phyloP scores from a whole-genome alignment of 805 yeast species.

The Candida pseudofarinosa region DNA sequence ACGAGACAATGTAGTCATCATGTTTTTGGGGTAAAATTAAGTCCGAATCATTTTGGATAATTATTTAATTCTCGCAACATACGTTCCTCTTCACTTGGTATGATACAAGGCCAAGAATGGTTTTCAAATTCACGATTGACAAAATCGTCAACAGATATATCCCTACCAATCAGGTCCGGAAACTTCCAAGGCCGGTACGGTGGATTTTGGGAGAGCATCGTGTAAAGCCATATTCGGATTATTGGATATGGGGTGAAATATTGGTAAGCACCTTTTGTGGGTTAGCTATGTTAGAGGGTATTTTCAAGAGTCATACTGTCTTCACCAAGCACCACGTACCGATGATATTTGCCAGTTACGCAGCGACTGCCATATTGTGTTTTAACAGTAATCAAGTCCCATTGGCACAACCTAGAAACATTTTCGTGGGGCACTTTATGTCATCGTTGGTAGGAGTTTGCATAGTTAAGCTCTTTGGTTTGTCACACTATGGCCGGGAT shows the following conservation, averaged over 20 bases:
- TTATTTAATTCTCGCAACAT: too few species aligned
- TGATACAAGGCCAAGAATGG: too few species aligned
- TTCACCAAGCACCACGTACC: conserved; percentile 44
- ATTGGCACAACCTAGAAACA: conserved; percentile 61
- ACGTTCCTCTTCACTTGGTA: too few species aligned
- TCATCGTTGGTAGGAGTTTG: conserved; percentile 52
- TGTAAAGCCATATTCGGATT: conserved; percentile 30
- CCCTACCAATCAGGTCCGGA: conserved; percentile 21
- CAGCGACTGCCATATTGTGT: conserved; percentile 58
- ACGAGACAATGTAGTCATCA: too few species aligned
- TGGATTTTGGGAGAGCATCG: conserved; percentile 39
- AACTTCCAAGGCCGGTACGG: conserved; percentile 30
- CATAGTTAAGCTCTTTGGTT: conserved; percentile 49
- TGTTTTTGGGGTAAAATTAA: too few species aligned
- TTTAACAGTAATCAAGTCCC: conserved; percentile 57
- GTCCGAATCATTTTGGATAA: too few species aligned
- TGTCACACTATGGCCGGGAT: conserved; percentile 38
- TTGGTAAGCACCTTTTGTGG: conserved; percentile 46
- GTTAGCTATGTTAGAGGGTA: conserved; percentile 41
- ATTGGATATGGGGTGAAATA: conserved; percentile 44
- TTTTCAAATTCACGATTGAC: conserved; percentile 38
- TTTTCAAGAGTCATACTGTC: conserved; percentile 37
- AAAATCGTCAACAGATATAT: conserved; percentile 22
- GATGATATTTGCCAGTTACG: conserved; percentile 51
- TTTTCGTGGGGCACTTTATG: conserved; percentile 53